Percentiles rank a stretch among this genome's conserved stretches.
These are phyloP conservation scores for Brassica incana DNA, from an alignment of 345 rosid genomes.

Conservation along the genomic window DNA sequence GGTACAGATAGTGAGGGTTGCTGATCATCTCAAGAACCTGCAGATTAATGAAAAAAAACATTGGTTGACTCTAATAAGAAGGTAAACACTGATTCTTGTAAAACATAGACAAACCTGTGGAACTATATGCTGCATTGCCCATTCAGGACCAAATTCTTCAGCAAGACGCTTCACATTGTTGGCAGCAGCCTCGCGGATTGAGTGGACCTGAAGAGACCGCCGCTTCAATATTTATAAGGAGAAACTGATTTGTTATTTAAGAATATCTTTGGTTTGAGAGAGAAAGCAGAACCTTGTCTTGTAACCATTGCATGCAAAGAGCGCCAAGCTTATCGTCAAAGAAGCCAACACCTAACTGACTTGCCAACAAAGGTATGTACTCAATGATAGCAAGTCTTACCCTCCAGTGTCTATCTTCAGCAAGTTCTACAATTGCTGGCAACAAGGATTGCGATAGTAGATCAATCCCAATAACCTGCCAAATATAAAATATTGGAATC, in stretches of 20 bases:
- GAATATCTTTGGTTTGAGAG: not conserved
- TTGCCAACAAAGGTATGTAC: slow-evolving; percentile 76
- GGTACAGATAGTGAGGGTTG: slow-evolving; percentile 80
- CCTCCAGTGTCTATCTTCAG: slow-evolving; percentile 98
- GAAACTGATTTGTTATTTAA: not conserved
- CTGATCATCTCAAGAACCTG: slow-evolving; percentile 83
- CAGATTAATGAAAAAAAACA: not conserved
- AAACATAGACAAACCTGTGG: slow-evolving; percentile 61
- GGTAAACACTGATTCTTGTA: not conserved
- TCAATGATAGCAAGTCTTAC: slow-evolving; percentile 51
- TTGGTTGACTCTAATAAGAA: not conserved
- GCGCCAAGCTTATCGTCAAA: slow-evolving; percentile 91
- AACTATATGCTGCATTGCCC: slow-evolving; percentile 89
- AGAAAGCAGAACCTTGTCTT: slow-evolving; percentile 69
- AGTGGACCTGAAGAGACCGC: slow-evolving; percentile 54
- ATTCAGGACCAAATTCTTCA: slow-evolving; percentile 84
- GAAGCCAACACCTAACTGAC: slow-evolving; percentile 92
- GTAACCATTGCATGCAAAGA: slow-evolving; percentile 97
- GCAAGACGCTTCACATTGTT: slow-evolving; percentile 82
- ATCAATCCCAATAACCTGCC: slow-evolving; percentile 95
- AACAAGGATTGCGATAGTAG: slow-evolving; percentile 83
- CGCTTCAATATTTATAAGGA: not conserved
- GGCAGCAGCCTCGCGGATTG: slow-evolving; percentile 89
- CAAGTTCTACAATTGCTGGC: slow-evolving; percentile 97
- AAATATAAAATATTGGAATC: not conserved